phyloP scores from a whole-genome alignment of 1,284 basidiomycete genomes.

The Cryptococcus sp. region DNA sequence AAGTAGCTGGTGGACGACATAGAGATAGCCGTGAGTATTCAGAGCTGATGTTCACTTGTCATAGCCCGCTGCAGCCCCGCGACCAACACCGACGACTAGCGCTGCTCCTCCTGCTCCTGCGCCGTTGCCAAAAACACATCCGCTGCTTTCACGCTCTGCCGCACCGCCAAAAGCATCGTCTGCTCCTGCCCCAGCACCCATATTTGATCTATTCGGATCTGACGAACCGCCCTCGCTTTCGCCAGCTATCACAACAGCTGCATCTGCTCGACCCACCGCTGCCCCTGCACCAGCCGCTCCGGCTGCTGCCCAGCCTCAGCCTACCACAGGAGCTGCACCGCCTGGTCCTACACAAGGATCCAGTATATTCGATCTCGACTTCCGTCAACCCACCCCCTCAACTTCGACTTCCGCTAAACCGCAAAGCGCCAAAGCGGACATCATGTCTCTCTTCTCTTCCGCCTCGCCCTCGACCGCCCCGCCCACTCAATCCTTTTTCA shows the following conservation, averaged over 20 bases:
- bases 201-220: conserved; percentile 43
- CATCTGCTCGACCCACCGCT: conserved; percentile 19
- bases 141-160: conserved; percentile 41
- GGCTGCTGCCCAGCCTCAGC: conserved; percentile 8
- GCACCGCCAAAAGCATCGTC: conserved; percentile 16
- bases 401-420: conserved; percentile 11
- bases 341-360: conserved; percentile 25
- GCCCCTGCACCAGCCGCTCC: conserved; percentile 25
- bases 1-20: background rate
- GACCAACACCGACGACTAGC: conserved; percentile 30
- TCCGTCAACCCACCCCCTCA: conserved; percentile 45
- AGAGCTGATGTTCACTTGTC: background rate
- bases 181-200: conserved; percentile 27
- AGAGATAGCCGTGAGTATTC: no score
- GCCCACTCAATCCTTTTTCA: conserved; percentile 24
- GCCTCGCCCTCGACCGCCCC: conserved; percentile 28
- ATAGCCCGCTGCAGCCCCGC: conserved; percentile 9
- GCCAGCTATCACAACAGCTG: conserved; percentile 16
- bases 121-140: conserved; percentile 32
- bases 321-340: conserved; percentile 23
- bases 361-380: conserved; percentile 54
- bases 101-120: conserved; percentile 28
- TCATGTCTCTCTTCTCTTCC: conserved; percentile 53
- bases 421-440: conserved; percentile 47
- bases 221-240: conserved; percentile 23